Evolutionary conservation across 257 asterid species (phyloP).

Genomic region (Solanum sitiens): DNA sequence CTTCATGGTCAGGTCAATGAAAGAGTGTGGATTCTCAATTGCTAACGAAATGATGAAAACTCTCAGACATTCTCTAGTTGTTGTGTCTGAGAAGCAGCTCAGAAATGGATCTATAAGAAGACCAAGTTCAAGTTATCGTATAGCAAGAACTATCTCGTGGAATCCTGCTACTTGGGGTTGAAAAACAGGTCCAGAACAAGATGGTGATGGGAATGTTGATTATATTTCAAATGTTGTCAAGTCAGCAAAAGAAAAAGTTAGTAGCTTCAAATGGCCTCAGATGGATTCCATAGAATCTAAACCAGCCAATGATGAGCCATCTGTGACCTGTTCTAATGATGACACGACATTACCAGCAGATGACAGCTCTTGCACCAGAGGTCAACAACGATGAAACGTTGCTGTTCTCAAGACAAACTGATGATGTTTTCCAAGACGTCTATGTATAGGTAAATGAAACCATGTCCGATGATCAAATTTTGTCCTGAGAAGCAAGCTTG

Average conservation of each 20-base stretch:
- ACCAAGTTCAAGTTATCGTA: conserved; percentile 33
- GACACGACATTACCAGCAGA: not conserved
- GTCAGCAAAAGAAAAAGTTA: conserved; percentile 46
- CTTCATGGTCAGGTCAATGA: conserved; percentile 57
- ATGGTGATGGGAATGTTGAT: conserved; percentile 28
- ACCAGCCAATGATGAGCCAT: conserved; percentile 11
- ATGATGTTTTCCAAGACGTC: conserved; percentile 32
- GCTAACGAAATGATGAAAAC: conserved; percentile 78
- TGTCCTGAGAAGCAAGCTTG: not conserved
- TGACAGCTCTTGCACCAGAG: conserved; percentile 2
- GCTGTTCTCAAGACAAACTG: conserved; percentile 15
- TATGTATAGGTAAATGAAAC: conserved; percentile 22
- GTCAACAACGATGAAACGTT: not conserved
- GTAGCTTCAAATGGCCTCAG: conserved; percentile 45
- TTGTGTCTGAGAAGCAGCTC: conserved; percentile 45
- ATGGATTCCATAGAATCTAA: conserved; percentile 16
- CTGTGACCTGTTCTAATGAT: conserved; percentile 10
- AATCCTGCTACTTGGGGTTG: conserved; percentile 66
- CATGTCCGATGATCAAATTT: conserved; percentile 28
- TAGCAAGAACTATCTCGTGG: conserved; percentile 63
- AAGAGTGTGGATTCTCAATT: conserved; percentile 61
- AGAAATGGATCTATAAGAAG: conserved; percentile 43
- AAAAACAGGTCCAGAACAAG: conserved; percentile 16
- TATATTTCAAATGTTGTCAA: conserved; percentile 57
- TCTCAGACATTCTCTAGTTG: conserved; percentile 47